Conservation (phyloP, 2,329 filamentous ascomycete genomes). For the Colletotrichum lini region DNA sequence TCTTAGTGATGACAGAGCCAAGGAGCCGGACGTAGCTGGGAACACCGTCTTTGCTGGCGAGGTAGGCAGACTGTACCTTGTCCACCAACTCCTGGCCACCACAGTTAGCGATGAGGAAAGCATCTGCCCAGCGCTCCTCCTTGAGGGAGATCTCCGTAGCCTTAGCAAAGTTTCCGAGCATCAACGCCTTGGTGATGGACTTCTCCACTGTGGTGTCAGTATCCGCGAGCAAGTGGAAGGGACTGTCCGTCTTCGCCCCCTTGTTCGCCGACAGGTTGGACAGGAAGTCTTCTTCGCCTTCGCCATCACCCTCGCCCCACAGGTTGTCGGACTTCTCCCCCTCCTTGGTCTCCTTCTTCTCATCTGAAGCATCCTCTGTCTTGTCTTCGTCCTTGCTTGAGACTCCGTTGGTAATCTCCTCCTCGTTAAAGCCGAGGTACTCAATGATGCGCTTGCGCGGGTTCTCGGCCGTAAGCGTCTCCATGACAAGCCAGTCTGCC, state of each 20-base stretch:
- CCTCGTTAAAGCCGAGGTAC: constrained; percentile 87
- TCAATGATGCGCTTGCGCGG: constrained; percentile 89
- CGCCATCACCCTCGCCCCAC: constrained; percentile 78
- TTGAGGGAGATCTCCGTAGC: constrained; percentile 91
- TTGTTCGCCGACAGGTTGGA: constrained; percentile 89
- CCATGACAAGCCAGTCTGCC: constrained; percentile 95
- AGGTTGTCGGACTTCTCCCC: constrained; percentile 77
- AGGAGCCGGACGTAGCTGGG: constrained; percentile 94
- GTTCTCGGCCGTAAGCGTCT: constrained; percentile 87
- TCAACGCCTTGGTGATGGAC: constrained; percentile 86
- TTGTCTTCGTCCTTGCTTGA: constrained; percentile 49
- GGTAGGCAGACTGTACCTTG: constrained; percentile 92
- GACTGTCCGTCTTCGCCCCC: constrained; percentile 92
- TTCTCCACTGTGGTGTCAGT: constrained; percentile 89
- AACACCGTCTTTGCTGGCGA: constrained; percentile 83
- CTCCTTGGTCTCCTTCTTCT: constrained; percentile 49
- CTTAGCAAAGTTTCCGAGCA: constrained; percentile 91
- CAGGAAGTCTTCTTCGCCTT: constrained; percentile 83
- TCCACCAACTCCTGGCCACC: constrained; percentile 94
- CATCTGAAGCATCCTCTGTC: constrained; percentile 51
- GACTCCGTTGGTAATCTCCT: constrained; percentile 67
- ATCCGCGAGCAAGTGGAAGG: constrained; percentile 90
- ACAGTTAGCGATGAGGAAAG: constrained; percentile 98
- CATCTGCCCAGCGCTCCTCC: constrained; percentile 92
- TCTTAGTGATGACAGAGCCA: constrained; percentile 93